Percentiles rank a stretch among this genome's conserved stretches.
Conservation (phyloP, 306 rosid genomes). For the Quercus mongolica region DNA sequence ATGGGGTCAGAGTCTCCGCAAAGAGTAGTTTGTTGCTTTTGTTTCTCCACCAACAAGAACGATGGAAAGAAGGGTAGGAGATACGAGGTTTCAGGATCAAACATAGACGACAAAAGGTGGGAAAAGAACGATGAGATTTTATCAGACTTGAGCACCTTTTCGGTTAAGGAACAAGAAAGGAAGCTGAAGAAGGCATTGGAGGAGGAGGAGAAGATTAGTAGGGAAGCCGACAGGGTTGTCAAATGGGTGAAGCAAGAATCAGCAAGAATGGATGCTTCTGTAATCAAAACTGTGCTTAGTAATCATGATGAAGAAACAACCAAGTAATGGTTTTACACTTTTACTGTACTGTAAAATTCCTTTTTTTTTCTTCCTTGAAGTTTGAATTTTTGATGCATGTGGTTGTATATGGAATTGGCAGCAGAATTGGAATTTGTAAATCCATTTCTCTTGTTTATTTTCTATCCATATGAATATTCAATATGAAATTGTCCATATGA, state of each 20-base stretch:
- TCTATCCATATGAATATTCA: too few relatives aligned
- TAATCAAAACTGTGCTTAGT: constrained; percentile 14
- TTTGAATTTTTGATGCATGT: background rate
- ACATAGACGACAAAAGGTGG: constrained; percentile 16
- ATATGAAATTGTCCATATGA: too few relatives aligned
- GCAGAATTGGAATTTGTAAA: too few relatives aligned
- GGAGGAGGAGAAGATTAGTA: constrained; percentile 41
- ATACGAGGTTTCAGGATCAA: background rate
- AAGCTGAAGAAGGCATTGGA: constrained; percentile 55
- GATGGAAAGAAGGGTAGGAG: background rate
- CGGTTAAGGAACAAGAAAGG: constrained; percentile 49
- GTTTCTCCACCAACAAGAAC: constrained; percentile 41
- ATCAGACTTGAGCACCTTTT: constrained; percentile 53
- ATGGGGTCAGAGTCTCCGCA: constrained; percentile 36
- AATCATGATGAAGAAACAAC: background rate
- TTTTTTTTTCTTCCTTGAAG: background rate
- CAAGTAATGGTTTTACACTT: background rate
- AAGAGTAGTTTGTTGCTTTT: constrained; percentile 43
- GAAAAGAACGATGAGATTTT: constrained; percentile 38
- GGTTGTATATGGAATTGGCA: background rate
- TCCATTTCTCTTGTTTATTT: too few relatives aligned
- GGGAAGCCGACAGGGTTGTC: constrained; percentile 44
- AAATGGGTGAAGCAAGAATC: constrained; percentile 61
- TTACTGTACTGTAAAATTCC: background rate
- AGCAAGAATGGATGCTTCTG: constrained; percentile 39